phyloP scores from a whole-genome alignment of 202 grass and related monocot species.

The Elaeis oleifera region DNA sequence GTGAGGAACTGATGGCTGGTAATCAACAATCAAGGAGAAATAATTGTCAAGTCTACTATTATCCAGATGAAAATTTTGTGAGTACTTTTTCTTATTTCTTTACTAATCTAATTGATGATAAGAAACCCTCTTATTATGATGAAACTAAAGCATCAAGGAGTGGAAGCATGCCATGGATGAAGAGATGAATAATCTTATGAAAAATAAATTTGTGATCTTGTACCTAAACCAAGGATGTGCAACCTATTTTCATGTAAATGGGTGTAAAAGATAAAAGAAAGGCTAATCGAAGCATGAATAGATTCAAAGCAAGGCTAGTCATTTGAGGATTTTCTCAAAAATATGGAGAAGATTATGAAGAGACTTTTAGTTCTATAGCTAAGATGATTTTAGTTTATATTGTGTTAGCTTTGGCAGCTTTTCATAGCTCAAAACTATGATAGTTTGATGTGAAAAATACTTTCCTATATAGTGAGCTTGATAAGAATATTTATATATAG shows the following conservation, averaged over 20 bases:
- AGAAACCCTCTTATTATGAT: background rate
- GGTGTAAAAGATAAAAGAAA: too few species aligned
- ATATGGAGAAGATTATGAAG: background rate
- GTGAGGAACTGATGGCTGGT: too few species aligned
- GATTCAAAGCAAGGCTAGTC: too few species aligned
- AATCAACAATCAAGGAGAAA: too few species aligned
- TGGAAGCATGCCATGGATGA: background rate
- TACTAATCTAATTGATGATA: background rate
- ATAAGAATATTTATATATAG: too few species aligned
- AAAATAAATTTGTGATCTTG: too few species aligned
- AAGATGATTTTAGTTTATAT: background rate
- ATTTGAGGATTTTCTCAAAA: background rate
- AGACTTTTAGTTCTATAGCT: background rate
- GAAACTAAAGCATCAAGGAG: background rate
- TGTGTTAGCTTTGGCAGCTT: background rate
- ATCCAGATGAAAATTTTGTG: background rate
- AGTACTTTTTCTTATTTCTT: background rate
- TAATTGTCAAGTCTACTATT: too few species aligned
- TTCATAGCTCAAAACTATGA: background rate
- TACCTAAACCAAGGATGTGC: too few species aligned
- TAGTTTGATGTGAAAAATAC: constrained; percentile 1
- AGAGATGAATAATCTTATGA: background rate
- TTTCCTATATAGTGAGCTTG: too few species aligned
- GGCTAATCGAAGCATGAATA: too few species aligned
- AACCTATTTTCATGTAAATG: too few species aligned